Conservation (phyloP, 2,329 filamentous ascomycete species). For the Penicillium sp. region DNA sequence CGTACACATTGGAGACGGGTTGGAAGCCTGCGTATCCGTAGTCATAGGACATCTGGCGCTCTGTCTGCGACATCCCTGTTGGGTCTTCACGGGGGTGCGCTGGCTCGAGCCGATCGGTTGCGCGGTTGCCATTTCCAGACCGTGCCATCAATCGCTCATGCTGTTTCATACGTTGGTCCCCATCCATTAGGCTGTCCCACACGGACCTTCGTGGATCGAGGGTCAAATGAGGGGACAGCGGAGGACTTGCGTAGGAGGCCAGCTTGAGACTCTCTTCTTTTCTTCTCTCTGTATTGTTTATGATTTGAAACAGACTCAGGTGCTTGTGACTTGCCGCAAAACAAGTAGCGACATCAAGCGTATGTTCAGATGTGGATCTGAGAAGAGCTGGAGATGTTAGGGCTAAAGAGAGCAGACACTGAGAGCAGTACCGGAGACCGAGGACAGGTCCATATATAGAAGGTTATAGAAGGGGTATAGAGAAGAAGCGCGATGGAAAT, state of each 20-base stretch:
- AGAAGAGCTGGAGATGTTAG: background rate
- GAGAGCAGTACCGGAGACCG: background rate
- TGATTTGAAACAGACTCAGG: background rate
- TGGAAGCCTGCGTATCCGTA: conserved; percentile 53
- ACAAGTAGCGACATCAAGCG: background rate
- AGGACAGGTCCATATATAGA: background rate
- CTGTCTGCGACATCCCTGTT: conserved; percentile 33
- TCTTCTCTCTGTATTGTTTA: background rate
- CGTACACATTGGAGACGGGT: conserved; percentile 7
- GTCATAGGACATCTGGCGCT: conserved; percentile 37
- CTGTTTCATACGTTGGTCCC: conserved; percentile 69
- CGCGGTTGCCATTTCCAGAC: conserved; percentile 44
- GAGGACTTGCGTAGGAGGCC: conserved; percentile 59
- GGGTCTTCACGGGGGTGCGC: conserved; percentile 34
- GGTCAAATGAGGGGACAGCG: conserved; percentile 60
- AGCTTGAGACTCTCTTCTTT: conserved; percentile 47
- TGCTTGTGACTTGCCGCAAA: background rate
- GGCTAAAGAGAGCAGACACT: background rate
- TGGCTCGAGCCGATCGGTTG: conserved; percentile 41
- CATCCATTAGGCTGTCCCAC: conserved; percentile 64
- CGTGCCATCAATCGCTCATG: conserved; percentile 61
- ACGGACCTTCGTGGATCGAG: conserved; percentile 54
- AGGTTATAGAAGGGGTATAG: background rate
- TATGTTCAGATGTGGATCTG: background rate
- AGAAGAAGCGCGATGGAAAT: background rate